A percentile compares a stretch with the other conserved stretches of the same genome.
These are phyloP conservation scores for Eustoma russellianum DNA, from an alignment of 257 asterid species.

Conservation along the genomic window DNA sequence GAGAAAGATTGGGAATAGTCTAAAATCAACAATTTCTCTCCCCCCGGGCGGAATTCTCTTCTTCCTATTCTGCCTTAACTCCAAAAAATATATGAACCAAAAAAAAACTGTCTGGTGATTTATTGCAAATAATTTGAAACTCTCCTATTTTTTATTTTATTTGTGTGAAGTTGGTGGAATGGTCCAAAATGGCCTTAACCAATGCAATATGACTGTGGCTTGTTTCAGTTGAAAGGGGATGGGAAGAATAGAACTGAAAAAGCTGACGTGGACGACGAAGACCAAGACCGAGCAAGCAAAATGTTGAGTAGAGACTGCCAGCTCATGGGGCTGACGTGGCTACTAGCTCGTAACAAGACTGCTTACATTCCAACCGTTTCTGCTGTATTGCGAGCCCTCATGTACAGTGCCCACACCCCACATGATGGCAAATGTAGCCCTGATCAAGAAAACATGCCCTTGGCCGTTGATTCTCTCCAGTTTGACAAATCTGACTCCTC, in stretches of 20 bases:
- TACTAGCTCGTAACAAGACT: conserved; percentile 92
- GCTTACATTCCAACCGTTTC: conserved; percentile 97
- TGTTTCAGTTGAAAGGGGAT: conserved; percentile 48
- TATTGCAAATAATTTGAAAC: not conserved
- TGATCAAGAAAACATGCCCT: conserved; percentile 99
- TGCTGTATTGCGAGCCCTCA: conserved; percentile 91
- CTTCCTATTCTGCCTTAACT: too few relatives aligned
- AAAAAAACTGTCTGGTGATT: too few relatives aligned
- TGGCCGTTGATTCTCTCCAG: conserved; percentile 91
- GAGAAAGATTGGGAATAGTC: not conserved
- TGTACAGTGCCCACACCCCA: conserved; percentile 90
- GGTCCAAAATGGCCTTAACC: not conserved
- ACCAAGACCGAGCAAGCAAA: conserved; percentile 50
- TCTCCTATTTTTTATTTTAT: not conserved
- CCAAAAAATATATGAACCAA: too few relatives aligned
- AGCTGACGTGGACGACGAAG: conserved; percentile 8
- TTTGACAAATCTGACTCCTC: conserved; percentile 50
- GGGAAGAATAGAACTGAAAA: conserved; percentile 57
- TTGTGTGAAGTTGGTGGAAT: not conserved
- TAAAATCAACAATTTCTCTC: too few relatives aligned
- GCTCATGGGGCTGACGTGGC: conserved; percentile 99
- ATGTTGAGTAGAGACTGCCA: conserved; percentile 84
- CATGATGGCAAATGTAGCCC: conserved; percentile 86
- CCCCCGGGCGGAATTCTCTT: too few relatives aligned
- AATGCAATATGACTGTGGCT: not conserved